A percentile compares a stretch with the other conserved stretches of the same genome.
These are phyloP conservation scores for Glycyrrhiza uralensis DNA, from an alignment of 306 rosid genomes.

Conservation along the genomic window DNA sequence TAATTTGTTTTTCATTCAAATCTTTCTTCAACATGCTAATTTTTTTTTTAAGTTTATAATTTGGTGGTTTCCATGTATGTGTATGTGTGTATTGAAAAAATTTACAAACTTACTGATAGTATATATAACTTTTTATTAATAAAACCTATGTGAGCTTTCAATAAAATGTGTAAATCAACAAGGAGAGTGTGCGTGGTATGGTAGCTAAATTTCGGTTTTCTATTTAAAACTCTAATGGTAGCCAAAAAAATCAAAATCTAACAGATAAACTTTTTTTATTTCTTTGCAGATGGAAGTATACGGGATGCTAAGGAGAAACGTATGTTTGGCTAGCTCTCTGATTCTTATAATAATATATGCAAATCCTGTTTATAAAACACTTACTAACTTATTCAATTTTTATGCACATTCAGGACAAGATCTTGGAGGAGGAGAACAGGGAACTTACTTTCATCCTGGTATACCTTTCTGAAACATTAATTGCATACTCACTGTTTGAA, in stretches of 20 bases:
- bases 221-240: neutral
- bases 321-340: constrained; percentile 27
- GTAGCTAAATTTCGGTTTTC: neutral
- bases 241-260: neutral
- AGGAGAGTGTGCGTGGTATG: neutral
- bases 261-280: neutral
- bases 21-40: no score
- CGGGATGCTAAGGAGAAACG: constrained; percentile 49
- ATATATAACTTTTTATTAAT: no score
- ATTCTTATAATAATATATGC: no score
- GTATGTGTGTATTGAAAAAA: no score
- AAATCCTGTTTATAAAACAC: neutral
- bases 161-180: neutral
- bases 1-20: no score
- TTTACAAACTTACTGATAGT: no score
- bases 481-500: no score
- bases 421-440: constrained; percentile 58
- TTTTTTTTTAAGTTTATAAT: no score
- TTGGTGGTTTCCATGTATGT: no score
- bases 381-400: neutral
- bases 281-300: constrained; percentile 48
- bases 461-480: constrained; percentile 14
- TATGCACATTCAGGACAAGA: constrained; percentile 33
- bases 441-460: constrained; percentile 71
- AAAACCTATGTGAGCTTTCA: no score